Evolutionary conservation across 768 basidiomycete genomes (phyloP).

Genomic region (Tricholoma terreum): DNA sequence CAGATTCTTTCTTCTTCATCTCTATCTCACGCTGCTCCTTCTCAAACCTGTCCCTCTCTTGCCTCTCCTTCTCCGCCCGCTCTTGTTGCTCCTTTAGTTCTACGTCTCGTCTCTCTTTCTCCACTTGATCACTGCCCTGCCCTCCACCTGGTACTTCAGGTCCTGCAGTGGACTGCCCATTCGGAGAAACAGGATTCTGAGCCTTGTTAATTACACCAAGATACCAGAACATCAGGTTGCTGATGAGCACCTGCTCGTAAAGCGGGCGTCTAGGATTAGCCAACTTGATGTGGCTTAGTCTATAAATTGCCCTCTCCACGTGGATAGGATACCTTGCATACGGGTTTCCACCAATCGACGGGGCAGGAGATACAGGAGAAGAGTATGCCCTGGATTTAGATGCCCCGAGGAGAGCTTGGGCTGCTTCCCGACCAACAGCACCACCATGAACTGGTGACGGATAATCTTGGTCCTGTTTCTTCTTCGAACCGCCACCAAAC

Average conservation of each 20-base stretch:
- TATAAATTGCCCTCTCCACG: slow-evolving; percentile 96
- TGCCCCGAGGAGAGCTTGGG: slow-evolving; percentile 80
- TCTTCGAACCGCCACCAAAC: slow-evolving; percentile 82
- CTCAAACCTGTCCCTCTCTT: slow-evolving; percentile 40
- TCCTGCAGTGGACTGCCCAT: slow-evolving; percentile 23
- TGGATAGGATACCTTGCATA: slow-evolving; percentile 93
- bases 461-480: slow-evolving; percentile 67
- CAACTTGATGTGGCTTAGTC: slow-evolving; percentile 96
- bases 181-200: slow-evolving; percentile 45
- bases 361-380: slow-evolving; percentile 60
- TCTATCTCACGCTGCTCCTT: slow-evolving; percentile 48
- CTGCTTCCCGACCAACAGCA: slow-evolving; percentile 77
- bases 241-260: slow-evolving; percentile 94
- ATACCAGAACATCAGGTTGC: slow-evolving; percentile 99
- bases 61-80: slow-evolving; percentile 38
- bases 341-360: slow-evolving; percentile 42
- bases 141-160: slow-evolving; percentile 23
- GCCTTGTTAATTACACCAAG: slow-evolving; percentile 96
- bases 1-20: slow-evolving; percentile 54
- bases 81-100: slow-evolving; percentile 40
- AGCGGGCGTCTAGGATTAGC: slow-evolving; percentile 95
- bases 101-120: slow-evolving; percentile 37
- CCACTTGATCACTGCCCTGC: slow-evolving; percentile 32
- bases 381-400: slow-evolving; percentile 72
- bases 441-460: slow-evolving; percentile 31